Conservation (phyloP, 768 basidiomycete genomes). For the Lanmaoa pseudosensibilis region DNA sequence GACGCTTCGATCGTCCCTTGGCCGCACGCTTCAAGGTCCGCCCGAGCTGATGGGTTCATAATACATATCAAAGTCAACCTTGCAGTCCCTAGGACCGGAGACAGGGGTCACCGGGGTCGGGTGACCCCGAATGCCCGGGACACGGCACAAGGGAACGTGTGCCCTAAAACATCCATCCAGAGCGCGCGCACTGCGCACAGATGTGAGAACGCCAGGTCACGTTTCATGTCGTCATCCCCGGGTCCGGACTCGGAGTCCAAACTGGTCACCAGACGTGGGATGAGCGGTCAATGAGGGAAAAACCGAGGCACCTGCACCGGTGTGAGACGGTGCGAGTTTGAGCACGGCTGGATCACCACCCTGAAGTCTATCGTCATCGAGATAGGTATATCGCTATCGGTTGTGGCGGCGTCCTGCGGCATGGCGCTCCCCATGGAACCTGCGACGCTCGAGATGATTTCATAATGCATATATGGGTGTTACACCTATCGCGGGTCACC, state of each 20-base stretch:
- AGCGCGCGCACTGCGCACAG: neutral
- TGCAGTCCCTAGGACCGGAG: neutral
- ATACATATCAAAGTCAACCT: constrained; percentile 11
- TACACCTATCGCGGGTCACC: neutral
- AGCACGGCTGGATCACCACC: constrained; percentile 1
- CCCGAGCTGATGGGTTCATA: constrained; percentile 1
- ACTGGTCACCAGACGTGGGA: neutral
- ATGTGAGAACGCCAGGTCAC: neutral
- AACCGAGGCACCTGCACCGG: neutral
- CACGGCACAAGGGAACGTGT: neutral
- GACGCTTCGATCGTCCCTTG: neutral
- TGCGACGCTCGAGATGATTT: constrained; percentile 4
- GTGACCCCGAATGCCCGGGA: neutral
- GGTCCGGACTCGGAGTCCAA: neutral
- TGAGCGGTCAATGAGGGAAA: neutral
- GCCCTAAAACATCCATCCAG: neutral
- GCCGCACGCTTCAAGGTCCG: constrained; percentile 13
- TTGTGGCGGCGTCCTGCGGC: constrained; percentile 18
- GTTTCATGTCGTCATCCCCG: neutral
- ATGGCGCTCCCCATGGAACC: constrained; percentile 2
- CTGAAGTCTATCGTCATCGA: constrained; percentile 16
- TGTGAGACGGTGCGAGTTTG: neutral
- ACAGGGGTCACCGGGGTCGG: neutral
- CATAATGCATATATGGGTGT: constrained; percentile 1
- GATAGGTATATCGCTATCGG: neutral